A percentile compares a stretch with the other conserved stretches of the same genome.
Evolutionary conservation across 305 asterid species (phyloP).

Genomic region (Rubia tinctorum): DNA sequence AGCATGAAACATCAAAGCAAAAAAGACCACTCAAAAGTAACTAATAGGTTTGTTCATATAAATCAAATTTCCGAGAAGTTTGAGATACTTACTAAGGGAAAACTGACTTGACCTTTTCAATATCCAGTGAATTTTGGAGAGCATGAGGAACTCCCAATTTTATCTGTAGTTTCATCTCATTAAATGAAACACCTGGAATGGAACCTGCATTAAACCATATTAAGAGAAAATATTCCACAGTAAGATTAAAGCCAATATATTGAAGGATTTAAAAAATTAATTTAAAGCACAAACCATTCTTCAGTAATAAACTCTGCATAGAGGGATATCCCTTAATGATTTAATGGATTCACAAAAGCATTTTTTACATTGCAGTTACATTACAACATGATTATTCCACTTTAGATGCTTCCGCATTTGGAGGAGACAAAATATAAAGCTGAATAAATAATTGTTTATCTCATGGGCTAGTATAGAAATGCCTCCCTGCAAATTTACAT

Average conservation of each 20-base stretch:
- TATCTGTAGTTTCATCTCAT: conserved; percentile 92
- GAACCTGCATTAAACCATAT: conserved; percentile 41
- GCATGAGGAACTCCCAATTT: conserved; percentile 84
- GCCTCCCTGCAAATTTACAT: not conserved
- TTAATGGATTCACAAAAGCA: not conserved
- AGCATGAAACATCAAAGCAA: not conserved
- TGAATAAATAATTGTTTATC: not conserved
- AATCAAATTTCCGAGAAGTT: not conserved
- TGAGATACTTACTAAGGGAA: conserved; percentile 80
- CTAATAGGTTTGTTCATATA: not conserved
- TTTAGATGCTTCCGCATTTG: not conserved
- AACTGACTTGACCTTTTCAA: conserved; percentile 81
- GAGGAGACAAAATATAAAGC: not conserved
- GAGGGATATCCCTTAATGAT: not conserved
- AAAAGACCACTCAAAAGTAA: not conserved
- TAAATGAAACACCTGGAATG: conserved; percentile 88
- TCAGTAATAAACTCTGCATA: not conserved
- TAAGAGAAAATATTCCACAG: not conserved
- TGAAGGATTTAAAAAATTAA: not conserved
- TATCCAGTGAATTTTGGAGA: conserved; percentile 65
- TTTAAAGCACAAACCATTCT: not conserved
- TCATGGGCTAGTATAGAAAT: not conserved
- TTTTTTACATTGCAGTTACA: not conserved
- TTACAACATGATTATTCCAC: not conserved
- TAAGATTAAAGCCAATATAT: not conserved